Evolutionary conservation across 345 rosid genomes (phyloP), one percentile per base, ranked within the genome.

Genomic region (Diplotaxis tenuifolia): DNA sequence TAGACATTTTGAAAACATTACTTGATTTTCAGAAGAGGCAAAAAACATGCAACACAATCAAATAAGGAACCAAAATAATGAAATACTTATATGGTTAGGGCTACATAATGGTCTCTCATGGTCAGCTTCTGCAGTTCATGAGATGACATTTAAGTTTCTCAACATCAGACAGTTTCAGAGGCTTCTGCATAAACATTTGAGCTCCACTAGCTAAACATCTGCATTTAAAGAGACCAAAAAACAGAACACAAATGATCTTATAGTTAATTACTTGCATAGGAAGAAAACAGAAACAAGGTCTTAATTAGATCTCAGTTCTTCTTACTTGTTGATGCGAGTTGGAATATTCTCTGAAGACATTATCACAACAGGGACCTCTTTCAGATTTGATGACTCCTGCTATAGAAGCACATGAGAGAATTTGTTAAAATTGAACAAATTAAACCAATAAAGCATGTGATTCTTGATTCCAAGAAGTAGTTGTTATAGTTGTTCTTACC

Each of bases 121-220:
- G 23, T 64, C 29, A 53, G 67, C 77, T 70, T 73, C 75, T 78
- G 70, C 82, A 67, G 15, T 76, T 84, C 87, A 84, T 73, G 80
- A 90, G 73, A 31, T 85, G 77, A 59, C 81, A 76, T 22, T 84
- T 89, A 62, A 93, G 65, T 74, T 84, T 83, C 82, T 83, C 80
- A 23, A 91, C 93, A 75, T 94, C 98, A 0, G 96, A 77, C 18
- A 73, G 89, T 60, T 94, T 91, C 34, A 91, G 79, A 1, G 97
- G 98, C 86, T 94, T 94, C 63, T 88, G 83, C 84, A 91, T 86
- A 80, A 76, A 63, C 90, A 85, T 89, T 68, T 94, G 87, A 62
- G 98, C 97, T 80, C 98, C 98, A 84, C 88, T 91, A 58, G 87
- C 86, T 74, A 93, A 77, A 70, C 97, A 93, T 78, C 96, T 77